phyloP scores from a whole-genome alignment of 2,329 filamentous ascomycete genomes.

The Penicillium sp. region DNA sequence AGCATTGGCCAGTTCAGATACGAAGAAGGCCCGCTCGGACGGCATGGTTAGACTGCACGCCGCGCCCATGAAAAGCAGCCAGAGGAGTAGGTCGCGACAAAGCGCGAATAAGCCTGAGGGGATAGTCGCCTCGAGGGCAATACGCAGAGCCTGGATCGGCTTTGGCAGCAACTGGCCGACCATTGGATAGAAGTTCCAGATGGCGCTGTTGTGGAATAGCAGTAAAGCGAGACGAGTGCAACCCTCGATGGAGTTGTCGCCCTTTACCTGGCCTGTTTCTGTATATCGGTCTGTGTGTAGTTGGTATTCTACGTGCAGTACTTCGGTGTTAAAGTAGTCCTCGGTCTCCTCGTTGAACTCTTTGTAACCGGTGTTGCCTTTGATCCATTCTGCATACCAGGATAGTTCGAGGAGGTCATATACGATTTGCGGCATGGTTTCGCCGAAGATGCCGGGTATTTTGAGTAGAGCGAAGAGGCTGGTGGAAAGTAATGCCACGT shows the following conservation, averaged over 20 bases:
- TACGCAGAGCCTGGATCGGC: constrained; percentile 35
- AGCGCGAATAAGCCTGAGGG: constrained; percentile 33
- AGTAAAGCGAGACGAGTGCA: constrained; percentile 40
- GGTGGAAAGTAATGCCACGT: constrained; percentile 34
- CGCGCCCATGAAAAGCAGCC: constrained; percentile 39
- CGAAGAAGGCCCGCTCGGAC: constrained; percentile 33
- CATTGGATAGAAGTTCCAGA: constrained; percentile 42
- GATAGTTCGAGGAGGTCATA: constrained; percentile 38
- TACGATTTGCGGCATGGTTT: constrained; percentile 33
- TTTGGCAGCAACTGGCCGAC: constrained; percentile 37
- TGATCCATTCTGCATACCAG: constrained; percentile 42
- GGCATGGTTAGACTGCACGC: constrained; percentile 32
- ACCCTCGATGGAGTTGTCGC: constrained; percentile 40
- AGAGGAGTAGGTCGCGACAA: constrained; percentile 37
- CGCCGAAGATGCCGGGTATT: constrained; percentile 38
- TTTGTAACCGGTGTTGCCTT: constrained; percentile 28
- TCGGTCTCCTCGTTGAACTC: constrained; percentile 39
- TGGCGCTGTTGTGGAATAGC: constrained; percentile 41
- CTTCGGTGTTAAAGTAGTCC: constrained; percentile 44
- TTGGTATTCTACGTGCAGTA: constrained; percentile 40
- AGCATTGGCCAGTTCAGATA: constrained; percentile 33
- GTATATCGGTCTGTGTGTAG: constrained; percentile 41
- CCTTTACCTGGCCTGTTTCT: constrained; percentile 32
- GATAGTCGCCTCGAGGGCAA: constrained; percentile 36
- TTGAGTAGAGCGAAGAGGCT: constrained; percentile 34